phyloP scores from a whole-genome alignment of 176 grass and related monocot species.

The Oryza meridionalis region DNA sequence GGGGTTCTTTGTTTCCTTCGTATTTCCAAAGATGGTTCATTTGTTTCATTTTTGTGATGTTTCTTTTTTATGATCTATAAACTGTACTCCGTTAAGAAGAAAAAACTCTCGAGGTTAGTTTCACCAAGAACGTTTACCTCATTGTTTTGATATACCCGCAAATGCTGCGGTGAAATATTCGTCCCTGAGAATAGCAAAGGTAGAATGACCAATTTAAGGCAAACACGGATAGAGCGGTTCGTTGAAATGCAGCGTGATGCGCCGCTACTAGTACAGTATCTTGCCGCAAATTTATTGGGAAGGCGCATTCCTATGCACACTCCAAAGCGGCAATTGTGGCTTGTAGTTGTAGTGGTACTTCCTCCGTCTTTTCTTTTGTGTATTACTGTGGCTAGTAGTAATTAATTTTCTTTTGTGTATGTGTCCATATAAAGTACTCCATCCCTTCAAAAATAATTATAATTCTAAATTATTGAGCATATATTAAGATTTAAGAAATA shows the following conservation, averaged over 20 bases:
- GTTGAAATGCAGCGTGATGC: not conserved
- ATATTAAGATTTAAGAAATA: too few relatives aligned
- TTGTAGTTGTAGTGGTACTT: not conserved
- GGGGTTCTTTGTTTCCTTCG: not conserved
- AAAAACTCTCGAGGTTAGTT: not conserved
- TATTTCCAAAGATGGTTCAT: not conserved
- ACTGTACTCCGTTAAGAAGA: not conserved
- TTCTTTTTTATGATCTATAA: not conserved
- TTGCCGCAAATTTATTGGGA: not conserved
- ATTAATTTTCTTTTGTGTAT: too few relatives aligned
- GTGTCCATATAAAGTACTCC: too few relatives aligned
- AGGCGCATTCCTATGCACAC: not conserved
- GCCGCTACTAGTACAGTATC: not conserved
- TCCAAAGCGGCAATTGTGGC: not conserved
- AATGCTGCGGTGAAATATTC: not conserved
- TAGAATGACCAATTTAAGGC: not conserved
- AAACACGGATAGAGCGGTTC: not conserved
- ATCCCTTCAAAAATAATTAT: too few relatives aligned
- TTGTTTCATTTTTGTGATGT: not conserved
- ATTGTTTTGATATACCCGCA: not conserved
- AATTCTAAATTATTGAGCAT: too few relatives aligned
- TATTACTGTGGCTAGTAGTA: too few relatives aligned
- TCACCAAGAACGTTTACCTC: slow-evolving; percentile 8
- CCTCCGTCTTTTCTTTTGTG: too few relatives aligned
- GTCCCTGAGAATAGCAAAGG: not conserved